These are phyloP conservation scores for Podospora pseudocomata DNA, from an alignment of 495 filamentous ascomycete genomes.

Conservation along the genomic window DNA sequence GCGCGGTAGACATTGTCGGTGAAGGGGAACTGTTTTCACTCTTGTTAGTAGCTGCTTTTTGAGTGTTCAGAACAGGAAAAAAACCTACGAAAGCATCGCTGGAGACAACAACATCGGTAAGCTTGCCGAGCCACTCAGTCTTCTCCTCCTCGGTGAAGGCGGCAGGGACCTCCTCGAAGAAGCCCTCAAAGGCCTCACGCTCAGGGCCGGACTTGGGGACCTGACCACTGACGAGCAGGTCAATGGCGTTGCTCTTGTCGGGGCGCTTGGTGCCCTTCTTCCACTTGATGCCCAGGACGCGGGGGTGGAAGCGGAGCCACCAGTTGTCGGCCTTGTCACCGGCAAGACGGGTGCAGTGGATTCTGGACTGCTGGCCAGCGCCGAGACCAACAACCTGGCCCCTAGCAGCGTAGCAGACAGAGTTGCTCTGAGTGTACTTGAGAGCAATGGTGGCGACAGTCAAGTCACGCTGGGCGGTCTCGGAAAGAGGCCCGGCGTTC, in stretches of 20 bases:
- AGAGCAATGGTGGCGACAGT: constrained; percentile 94
- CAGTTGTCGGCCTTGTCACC: constrained; percentile 99
- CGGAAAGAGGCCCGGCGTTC: constrained; percentile 65
- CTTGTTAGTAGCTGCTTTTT: not conserved
- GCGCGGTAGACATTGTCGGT: constrained; percentile 95
- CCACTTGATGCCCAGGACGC: constrained; percentile 83
- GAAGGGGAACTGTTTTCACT: constrained; percentile 75
- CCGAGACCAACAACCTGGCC: constrained; percentile 93
- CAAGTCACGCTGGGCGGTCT: constrained; percentile 80
- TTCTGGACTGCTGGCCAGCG: constrained; percentile 93
- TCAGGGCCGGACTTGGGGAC: constrained; percentile 78
- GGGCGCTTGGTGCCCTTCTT: constrained; percentile 94
- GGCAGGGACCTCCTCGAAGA: constrained; percentile 87
- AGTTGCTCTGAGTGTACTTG: constrained; percentile 98
- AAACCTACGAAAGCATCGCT: constrained; percentile 91
- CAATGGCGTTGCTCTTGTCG: constrained; percentile 97
- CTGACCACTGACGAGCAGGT: constrained; percentile 84
- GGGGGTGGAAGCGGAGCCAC: constrained; percentile 97
- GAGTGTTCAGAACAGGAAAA: not conserved
- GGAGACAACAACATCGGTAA: constrained; percentile 78
- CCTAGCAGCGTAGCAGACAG: constrained; percentile 93
- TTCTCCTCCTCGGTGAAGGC: constrained; percentile 82
- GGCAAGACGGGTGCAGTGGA: constrained; percentile 97
- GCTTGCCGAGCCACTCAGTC: constrained; percentile 72
- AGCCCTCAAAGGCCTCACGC: constrained; percentile 76